A percentile compares a stretch with the other conserved stretches of the same genome.
Evolutionary conservation across 148 eudicot species (phyloP).

Genomic region (Cornus suecica): DNA sequence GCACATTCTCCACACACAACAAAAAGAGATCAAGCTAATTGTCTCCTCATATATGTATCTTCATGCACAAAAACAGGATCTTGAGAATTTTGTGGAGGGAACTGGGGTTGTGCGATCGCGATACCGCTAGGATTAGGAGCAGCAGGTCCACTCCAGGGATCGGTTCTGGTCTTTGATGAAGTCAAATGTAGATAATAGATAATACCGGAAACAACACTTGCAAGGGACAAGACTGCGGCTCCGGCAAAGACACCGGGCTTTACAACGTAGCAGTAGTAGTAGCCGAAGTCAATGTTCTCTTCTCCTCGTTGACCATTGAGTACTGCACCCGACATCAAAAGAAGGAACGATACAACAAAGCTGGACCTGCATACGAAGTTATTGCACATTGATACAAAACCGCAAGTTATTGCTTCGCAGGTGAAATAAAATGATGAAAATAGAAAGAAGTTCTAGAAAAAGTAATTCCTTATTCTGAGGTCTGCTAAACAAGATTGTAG

Average conservation of each 20-base stretch:
- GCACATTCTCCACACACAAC: no score
- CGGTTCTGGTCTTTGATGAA: constrained; percentile 34
- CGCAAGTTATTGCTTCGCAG: background rate
- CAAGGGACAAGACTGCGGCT: constrained; percentile 64
- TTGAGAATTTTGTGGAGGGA: constrained; percentile 42
- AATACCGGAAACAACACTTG: constrained; percentile 63
- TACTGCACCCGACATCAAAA: constrained; percentile 65
- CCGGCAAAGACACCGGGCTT: constrained; percentile 85
- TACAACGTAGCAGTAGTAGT: constrained; percentile 66
- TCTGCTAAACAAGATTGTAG: no score
- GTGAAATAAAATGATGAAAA: background rate
- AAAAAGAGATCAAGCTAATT: constrained; percentile 34
- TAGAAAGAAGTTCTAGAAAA: background rate
- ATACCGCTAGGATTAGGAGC: constrained; percentile 52
- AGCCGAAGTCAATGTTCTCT: constrained; percentile 49
- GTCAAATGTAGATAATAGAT: constrained; percentile 55
- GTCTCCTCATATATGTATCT: constrained; percentile 87
- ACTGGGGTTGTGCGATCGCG: constrained; percentile 85
- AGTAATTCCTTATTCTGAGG: no score
- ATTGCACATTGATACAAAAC: background rate
- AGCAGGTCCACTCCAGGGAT: constrained; percentile 28
- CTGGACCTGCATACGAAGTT: constrained; percentile 49
- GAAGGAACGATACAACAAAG: constrained; percentile 69
- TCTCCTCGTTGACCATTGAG: constrained; percentile 66
- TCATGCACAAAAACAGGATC: constrained; percentile 88